Conservation (phyloP, 1,139 yeast species). For the Lipomyces yarrowii region DNA sequence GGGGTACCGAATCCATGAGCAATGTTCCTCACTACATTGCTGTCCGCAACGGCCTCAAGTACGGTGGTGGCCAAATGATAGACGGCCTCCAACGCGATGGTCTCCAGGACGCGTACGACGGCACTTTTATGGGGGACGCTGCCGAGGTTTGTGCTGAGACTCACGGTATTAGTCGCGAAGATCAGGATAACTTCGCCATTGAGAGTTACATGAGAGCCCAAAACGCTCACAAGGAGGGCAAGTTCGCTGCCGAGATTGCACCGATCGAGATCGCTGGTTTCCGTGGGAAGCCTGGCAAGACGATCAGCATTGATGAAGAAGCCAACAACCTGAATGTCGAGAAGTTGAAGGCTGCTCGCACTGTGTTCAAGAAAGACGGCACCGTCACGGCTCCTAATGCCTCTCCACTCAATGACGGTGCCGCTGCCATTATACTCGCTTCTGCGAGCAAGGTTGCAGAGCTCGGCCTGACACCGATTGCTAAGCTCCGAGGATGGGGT, state of each 20-base stretch:
- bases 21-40: slow-evolving; percentile 88
- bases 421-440: slow-evolving; percentile 87
- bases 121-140: slow-evolving; percentile 89
- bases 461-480: slow-evolving; percentile 83
- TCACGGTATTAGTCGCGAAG: slow-evolving; percentile 64
- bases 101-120: slow-evolving; percentile 83
- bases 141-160: slow-evolving; percentile 92
- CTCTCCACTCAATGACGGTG: slow-evolving; percentile 95
- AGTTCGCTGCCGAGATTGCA: slow-evolving; percentile 76
- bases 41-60: slow-evolving; percentile 86
- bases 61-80: slow-evolving; percentile 73
- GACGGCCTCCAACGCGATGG: slow-evolving; percentile 95
- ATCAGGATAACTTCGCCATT: slow-evolving; percentile 88
- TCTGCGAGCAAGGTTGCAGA: slow-evolving; percentile 82
- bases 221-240: slow-evolving; percentile 74
- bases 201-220: slow-evolving; percentile 83
- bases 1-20: slow-evolving; percentile 98
- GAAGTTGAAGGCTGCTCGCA: slow-evolving; percentile 77
- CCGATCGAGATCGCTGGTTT: slow-evolving; percentile 86
- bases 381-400: slow-evolving; percentile 97
- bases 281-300: slow-evolving; percentile 89
- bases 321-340: slow-evolving; percentile 71
- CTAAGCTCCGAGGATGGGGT: slow-evolving; percentile 91
- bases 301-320: slow-evolving; percentile 72
- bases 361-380: slow-evolving; percentile 89